Percentiles rank a stretch among this genome's conserved stretches.
phyloP scores from a whole-genome alignment of 1,284 basidiomycete genomes.

The Tetrapyrgos nigripes region DNA sequence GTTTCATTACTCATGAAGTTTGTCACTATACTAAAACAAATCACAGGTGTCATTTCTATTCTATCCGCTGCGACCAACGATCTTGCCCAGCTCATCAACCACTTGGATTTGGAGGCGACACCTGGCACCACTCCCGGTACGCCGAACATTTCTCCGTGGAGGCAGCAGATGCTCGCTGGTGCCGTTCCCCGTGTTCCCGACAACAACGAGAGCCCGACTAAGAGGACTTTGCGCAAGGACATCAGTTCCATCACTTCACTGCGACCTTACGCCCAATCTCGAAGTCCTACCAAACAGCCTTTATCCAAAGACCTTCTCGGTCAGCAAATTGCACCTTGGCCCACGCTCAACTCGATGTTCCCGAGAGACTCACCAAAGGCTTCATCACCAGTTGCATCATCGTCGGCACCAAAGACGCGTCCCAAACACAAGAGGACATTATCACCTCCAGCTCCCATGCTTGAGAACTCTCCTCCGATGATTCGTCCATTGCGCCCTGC shows the following conservation, averaged over 20 bases:
- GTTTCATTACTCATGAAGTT: constrained; percentile 5
- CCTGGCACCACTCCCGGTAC: constrained; percentile 56
- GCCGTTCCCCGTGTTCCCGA: neutral
- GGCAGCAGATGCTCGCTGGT: neutral
- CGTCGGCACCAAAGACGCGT: constrained; percentile 13
- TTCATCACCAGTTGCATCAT: constrained; percentile 11
- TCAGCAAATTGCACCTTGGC: constrained; percentile 71
- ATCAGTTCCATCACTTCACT: constrained; percentile 61
- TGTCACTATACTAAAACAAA: constrained; percentile 7
- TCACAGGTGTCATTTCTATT: constrained; percentile 71
- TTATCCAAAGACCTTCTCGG: constrained; percentile 45
- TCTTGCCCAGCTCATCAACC: constrained; percentile 75
- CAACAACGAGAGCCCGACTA: constrained; percentile 44
- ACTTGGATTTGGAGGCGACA: constrained; percentile 76
- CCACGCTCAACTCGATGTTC: constrained; percentile 51
- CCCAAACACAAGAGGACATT: constrained; percentile 56
- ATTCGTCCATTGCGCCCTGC: constrained; percentile 67
- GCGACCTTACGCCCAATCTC: constrained; percentile 62
- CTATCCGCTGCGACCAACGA: constrained; percentile 80
- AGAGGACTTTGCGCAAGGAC: constrained; percentile 42
- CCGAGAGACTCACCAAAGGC: constrained; percentile 43
- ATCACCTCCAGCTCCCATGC: constrained; percentile 58
- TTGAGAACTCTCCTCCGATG: constrained; percentile 46
- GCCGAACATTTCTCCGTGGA: constrained; percentile 10
- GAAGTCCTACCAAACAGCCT: constrained; percentile 29